phyloP scores from a whole-genome alignment of 192 early-diverging fungal species.

The Rhizophagus sp. region DNA sequence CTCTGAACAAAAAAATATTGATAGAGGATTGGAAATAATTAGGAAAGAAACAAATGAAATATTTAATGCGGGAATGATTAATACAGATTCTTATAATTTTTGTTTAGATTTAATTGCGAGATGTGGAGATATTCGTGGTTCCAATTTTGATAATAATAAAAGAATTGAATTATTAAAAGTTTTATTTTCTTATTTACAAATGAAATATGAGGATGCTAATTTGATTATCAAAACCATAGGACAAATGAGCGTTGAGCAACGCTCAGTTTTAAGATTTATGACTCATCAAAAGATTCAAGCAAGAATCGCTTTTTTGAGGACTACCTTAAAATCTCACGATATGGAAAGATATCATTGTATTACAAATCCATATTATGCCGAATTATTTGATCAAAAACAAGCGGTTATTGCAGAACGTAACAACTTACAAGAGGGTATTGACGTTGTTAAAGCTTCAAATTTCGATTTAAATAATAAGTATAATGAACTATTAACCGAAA shows the following conservation, averaged over 20 bases:
- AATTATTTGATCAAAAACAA: background rate
- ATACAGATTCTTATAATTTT: background rate
- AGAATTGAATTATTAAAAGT: background rate
- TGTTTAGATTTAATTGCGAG: background rate
- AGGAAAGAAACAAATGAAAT: background rate
- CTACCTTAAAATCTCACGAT: background rate
- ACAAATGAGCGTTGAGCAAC: background rate
- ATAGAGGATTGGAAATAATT: background rate
- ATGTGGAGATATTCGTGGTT: background rate
- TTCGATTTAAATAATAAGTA: background rate
- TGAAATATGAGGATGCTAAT: background rate
- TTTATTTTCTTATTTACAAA: background rate
- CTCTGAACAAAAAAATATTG: background rate
- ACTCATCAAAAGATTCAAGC: constrained; percentile 7
- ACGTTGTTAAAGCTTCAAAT: background rate
- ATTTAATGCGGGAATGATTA: background rate
- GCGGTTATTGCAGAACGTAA: background rate
- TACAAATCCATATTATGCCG: background rate
- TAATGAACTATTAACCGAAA: background rate
- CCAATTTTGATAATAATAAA: background rate
- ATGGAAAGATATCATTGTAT: background rate
- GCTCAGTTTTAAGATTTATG: background rate
- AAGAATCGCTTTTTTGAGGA: background rate
- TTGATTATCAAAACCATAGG: background rate
- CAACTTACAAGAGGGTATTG: too few species aligned